Evolutionary conservation across 768 basidiomycete species (phyloP).

Genomic region (Lanmaoa rubissima): DNA sequence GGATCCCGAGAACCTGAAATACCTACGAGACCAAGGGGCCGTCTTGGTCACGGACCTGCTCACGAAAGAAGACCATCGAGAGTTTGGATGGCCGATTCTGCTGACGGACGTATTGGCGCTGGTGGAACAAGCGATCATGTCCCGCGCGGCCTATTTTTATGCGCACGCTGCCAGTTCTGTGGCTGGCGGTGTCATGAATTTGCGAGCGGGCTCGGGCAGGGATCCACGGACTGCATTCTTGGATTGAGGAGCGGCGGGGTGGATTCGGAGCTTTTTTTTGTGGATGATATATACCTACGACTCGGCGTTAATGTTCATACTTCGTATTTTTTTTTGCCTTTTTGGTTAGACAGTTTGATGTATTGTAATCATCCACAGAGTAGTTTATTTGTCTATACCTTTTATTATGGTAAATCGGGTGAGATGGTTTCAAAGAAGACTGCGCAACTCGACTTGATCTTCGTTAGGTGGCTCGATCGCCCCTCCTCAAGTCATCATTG

Average conservation of each 20-base stretch:
- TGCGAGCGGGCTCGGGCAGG: slow-evolving; percentile 39
- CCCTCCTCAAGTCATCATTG: too few species aligned
- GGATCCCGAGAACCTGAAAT: slow-evolving; percentile 29
- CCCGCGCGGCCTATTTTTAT: slow-evolving; percentile 41
- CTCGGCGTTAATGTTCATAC: neutral
- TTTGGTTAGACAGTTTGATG: neutral
- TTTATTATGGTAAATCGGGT: neutral
- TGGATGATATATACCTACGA: neutral
- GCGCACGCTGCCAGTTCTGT: slow-evolving; percentile 41
- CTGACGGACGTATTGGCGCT: slow-evolving; percentile 43
- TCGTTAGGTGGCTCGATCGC: too few species aligned
- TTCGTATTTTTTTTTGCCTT: too few species aligned
- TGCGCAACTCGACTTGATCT: too few species aligned
- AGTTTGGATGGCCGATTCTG: slow-evolving; percentile 42
- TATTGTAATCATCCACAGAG: neutral
- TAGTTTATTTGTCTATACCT: neutral
- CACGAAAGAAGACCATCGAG: slow-evolving; percentile 39
- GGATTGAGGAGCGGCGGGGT: slow-evolving; percentile 21
- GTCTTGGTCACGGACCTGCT: slow-evolving; percentile 42
- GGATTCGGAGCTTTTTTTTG: neutral
- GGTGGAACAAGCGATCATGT: slow-evolving; percentile 41
- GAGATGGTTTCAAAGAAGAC: too few species aligned
- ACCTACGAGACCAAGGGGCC: slow-evolving; percentile 36
- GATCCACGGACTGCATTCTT: slow-evolving; percentile 41
- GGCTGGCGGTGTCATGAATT: slow-evolving; percentile 40